Conservation (phyloP, 2,329 filamentous ascomycete genomes). For the Chalara sp. region DNA sequence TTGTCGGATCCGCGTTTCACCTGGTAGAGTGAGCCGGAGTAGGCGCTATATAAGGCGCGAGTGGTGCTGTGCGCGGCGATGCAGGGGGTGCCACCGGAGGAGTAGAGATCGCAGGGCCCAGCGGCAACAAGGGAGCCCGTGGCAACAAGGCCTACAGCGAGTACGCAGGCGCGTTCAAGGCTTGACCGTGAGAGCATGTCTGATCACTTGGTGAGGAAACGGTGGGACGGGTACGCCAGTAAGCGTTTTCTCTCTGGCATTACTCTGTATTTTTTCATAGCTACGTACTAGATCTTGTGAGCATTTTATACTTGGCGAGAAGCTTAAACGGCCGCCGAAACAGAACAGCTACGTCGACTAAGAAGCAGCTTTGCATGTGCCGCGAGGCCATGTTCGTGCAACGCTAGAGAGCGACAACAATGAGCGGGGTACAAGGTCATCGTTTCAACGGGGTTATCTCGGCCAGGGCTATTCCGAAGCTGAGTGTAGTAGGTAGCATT, state of each 20-base stretch:
- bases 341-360: slow-evolving; percentile 3
- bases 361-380: background rate
- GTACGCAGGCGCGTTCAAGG: slow-evolving; percentile 17
- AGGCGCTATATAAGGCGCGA: slow-evolving; percentile 44
- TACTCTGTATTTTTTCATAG: too few relatives aligned
- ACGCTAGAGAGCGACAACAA: background rate
- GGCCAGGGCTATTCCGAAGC: too few relatives aligned
- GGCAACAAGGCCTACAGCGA: slow-evolving; percentile 28
- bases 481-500: too few relatives aligned
- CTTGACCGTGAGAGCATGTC: slow-evolving; percentile 25
- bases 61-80: slow-evolving; percentile 61
- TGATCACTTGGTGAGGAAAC: slow-evolving; percentile 10
- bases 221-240: background rate
- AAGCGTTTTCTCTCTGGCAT: too few relatives aligned
- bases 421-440: too few relatives aligned
- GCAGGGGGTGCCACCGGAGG: slow-evolving; percentile 34
- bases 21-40: slow-evolving; percentile 49
- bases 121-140: slow-evolving; percentile 37
- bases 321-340: slow-evolving; percentile 3
- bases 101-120: slow-evolving; percentile 56
- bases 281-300: background rate
- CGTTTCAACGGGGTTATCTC: too few relatives aligned
- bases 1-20: slow-evolving; percentile 46
- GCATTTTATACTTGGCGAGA: slow-evolving; percentile 6
- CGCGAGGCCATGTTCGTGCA: background rate